These are phyloP conservation scores for Thielaviopsis musarum DNA, from an alignment of 2,329 filamentous ascomycete species.

Conservation along the genomic window DNA sequence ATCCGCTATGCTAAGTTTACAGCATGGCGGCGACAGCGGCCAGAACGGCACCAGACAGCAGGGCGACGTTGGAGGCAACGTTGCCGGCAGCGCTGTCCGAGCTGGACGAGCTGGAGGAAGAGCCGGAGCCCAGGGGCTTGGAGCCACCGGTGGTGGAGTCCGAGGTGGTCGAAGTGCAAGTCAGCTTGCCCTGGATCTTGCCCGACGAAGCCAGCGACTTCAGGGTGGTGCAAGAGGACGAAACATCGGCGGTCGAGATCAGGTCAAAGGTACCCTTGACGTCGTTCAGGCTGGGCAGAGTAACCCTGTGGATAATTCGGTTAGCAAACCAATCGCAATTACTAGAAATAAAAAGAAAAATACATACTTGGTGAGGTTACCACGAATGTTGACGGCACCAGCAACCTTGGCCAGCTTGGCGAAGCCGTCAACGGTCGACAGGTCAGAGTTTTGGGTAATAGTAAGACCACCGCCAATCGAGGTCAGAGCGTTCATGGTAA, in stretches of 20 bases:
- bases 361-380: conserved; percentile 68
- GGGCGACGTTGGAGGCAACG: conserved; percentile 28
- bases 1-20: conserved; percentile 21
- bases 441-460: conserved; percentile 76
- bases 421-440: conserved; percentile 50
- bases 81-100: conserved; percentile 25
- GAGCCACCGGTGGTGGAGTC: conserved; percentile 32
- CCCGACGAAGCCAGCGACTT: conserved; percentile 25
- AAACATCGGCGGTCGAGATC: conserved; percentile 46
- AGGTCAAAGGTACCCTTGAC: conserved; percentile 59
- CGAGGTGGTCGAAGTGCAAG: conserved; percentile 31
- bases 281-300: conserved; percentile 47
- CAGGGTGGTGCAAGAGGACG: conserved; percentile 36
- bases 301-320: conserved; percentile 35
- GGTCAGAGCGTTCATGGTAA: conserved; percentile 54
- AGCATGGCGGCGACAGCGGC: conserved; percentile 34
- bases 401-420: conserved; percentile 48
- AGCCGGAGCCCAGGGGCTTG: conserved; percentile 11
- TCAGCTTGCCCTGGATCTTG: conserved; percentile 30
- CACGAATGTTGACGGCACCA: conserved; percentile 72
- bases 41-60: conserved; percentile 30
- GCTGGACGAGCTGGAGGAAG: conserved; percentile 17
- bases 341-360: background rate
- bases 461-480: conserved; percentile 63
- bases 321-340: conserved; percentile 4